Conservation (phyloP, 2,329 filamentous ascomycete genomes). For the Stromatinia cepivora region DNA sequence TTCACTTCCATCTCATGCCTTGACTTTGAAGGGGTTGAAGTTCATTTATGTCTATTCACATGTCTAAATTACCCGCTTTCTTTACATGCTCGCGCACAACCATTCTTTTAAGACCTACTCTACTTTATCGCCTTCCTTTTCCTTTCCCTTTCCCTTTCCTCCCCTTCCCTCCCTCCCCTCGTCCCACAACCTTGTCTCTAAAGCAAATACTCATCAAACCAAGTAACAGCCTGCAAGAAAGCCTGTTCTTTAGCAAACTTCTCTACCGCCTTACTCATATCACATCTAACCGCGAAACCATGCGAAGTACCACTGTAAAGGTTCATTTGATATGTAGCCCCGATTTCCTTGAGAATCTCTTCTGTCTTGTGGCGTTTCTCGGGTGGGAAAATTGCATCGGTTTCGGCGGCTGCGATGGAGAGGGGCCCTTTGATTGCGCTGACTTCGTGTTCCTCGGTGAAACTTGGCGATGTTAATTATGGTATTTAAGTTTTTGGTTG, state of each 20-base stretch:
- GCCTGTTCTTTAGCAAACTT: conserved; percentile 79
- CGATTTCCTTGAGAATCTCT: conserved; percentile 57
- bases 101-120: too few relatives aligned
- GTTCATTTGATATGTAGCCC: conserved; percentile 65
- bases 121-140: too few relatives aligned
- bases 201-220: conserved; percentile 67
- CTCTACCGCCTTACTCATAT: conserved; percentile 56
- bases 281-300: conserved; percentile 70
- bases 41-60: not conserved
- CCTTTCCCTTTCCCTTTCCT: not conserved
- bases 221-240: conserved; percentile 72
- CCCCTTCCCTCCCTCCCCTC: not conserved
- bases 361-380: conserved; percentile 66
- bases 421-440: conserved; percentile 64
- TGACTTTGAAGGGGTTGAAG: not conserved
- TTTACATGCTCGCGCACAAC: not conserved
- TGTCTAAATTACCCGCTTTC: not conserved
- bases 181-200: conserved; percentile 23
- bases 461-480: conserved; percentile 41
- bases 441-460: conserved; percentile 68
- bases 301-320: conserved; percentile 71
- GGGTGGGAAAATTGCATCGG: conserved; percentile 63
- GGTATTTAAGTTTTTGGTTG: not conserved
- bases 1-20: too few relatives aligned
- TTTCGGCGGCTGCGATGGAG: conserved; percentile 59